Evolutionary conservation across 2,329 filamentous ascomycete genomes (phyloP).

Genomic region (Curvularia hawaiiensis): DNA sequence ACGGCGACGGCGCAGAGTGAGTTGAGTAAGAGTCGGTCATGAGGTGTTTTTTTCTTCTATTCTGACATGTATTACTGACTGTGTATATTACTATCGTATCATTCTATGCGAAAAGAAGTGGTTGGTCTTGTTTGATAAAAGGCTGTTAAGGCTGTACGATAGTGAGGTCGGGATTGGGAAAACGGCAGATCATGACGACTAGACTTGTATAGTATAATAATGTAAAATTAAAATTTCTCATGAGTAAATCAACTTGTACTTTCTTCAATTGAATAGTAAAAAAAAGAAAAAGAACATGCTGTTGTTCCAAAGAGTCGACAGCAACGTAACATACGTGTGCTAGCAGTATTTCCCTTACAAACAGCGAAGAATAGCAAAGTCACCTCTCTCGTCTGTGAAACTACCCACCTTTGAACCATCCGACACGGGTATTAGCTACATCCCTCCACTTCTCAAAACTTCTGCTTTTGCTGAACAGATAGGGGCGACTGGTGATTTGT

Average conservation of each 20-base stretch:
- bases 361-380: not conserved
- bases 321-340: not conserved
- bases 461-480: conserved; percentile 40
- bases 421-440: conserved; percentile 41
- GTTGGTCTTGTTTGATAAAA: not conserved
- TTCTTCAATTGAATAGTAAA: not conserved
- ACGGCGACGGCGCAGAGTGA: conserved; percentile 42
- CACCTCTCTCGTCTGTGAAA: conserved; percentile 37
- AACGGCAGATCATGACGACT: not conserved
- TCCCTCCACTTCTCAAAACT: conserved; percentile 44
- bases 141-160: not conserved
- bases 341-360: not conserved
- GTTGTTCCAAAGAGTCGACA: not conserved
- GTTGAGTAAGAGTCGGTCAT: conserved; percentile 34
- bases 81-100: not conserved
- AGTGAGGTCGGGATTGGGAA: not conserved
- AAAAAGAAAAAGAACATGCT: no score
- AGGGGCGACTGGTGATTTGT: conserved; percentile 39
- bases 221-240: not conserved
- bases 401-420: conserved; percentile 42
- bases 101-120: not conserved
- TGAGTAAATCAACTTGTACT: not conserved
- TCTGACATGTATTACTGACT: not conserved
- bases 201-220: not conserved
- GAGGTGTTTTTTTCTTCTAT: not conserved